Evolutionary conservation across 352 stramenopile genomes (phyloP), one percentile per base, ranked within the genome.

Genomic region (Pythium dissotocum): DNA sequence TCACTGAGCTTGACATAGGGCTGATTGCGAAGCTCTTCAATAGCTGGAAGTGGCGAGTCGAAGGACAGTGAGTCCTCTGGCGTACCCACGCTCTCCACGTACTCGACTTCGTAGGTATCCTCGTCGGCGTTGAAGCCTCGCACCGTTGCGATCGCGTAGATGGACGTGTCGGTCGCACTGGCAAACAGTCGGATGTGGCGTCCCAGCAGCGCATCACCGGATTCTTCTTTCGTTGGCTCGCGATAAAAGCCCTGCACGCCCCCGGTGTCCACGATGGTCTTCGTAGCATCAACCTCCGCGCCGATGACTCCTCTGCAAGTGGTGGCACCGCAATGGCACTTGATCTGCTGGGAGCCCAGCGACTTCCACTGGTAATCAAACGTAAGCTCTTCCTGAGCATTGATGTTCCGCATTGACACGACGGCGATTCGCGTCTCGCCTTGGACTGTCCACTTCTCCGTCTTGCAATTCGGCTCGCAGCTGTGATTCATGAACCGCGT

Each of bases 301-400:
- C 88, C 88, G 61, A 95, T 95, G 7, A 93, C 78, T 1, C 88
- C 88, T 55, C 92, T 93, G 65, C 88, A 95, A 28, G 71, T 90
- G 1, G 69, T 56, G 10, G 84, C 70, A 2, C 79, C 85, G 38
- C 88, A 95, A 63, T 74, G 87, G 58, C 88, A 95, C 70, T 79
- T 92, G 58, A 95, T 93, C 61, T 89, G 84, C 46, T 83, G 79
- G 1, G 86, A 92, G 6, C 88, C 88, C 7, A 96, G 79, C 10
- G 87, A 77, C 63, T 96, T 93, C 91, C 91, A 99, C 76, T 98
- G 97, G 69, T 99, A 99, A 73, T 99, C 96, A 66, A 98, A 99
- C 48, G 85, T 97, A 32, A 99, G 77, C 68, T 99, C 97, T 76
- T 98, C 93, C 6, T 86, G 85, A 4, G 72, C 65, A 9, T 73